phyloP scores from a whole-genome alignment of 192 early-diverging fungal genomes.

The Gamsiella multidivaricata region DNA sequence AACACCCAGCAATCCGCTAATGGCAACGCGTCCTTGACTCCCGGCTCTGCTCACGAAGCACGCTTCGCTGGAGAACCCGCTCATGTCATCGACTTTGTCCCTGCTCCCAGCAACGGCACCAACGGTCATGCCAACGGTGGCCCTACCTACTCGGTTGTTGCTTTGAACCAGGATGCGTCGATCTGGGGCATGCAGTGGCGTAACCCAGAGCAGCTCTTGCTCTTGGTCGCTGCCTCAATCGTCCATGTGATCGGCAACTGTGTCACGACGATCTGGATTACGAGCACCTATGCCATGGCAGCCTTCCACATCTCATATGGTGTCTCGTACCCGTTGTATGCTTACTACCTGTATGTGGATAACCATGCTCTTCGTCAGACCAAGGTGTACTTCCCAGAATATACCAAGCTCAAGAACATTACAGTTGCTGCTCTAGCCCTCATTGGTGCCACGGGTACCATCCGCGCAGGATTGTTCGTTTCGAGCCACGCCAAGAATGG shows the following conservation, averaged over 20 bases:
- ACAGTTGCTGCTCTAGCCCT: slow-evolving; percentile 10
- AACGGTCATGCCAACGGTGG: neutral
- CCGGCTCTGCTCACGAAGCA: neutral
- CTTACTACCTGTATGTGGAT: slow-evolving; percentile 56
- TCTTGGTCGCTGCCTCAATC: slow-evolving; percentile 45
- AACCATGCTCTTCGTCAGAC: slow-evolving; percentile 53
- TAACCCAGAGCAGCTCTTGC: slow-evolving; percentile 45
- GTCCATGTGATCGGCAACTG: slow-evolving; percentile 58
- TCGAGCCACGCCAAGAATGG: slow-evolving; percentile 12
- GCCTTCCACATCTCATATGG: slow-evolving; percentile 51
- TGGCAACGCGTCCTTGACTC: slow-evolving; percentile 11
- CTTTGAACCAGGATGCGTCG: slow-evolving; percentile 25
- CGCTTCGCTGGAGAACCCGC: slow-evolving; percentile 20
- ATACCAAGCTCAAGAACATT: slow-evolving; percentile 39
- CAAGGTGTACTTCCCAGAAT: slow-evolving; percentile 52
- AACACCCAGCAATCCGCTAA: neutral
- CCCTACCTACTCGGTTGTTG: slow-evolving; percentile 8
- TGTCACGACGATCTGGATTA: slow-evolving; percentile 51
- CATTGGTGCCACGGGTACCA: slow-evolving; percentile 29
- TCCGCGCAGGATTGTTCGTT: slow-evolving; percentile 45
- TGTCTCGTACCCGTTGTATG: slow-evolving; percentile 40
- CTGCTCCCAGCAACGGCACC: neutral
- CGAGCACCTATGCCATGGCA: slow-evolving; percentile 38
- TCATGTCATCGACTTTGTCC: slow-evolving; percentile 21
- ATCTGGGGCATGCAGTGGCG: slow-evolving; percentile 49